A percentile compares a stretch with the other conserved stretches of the same genome.
Evolutionary conservation across 2,329 filamentous ascomycete genomes (phyloP).

Genomic region (Beauveria bassiana): DNA sequence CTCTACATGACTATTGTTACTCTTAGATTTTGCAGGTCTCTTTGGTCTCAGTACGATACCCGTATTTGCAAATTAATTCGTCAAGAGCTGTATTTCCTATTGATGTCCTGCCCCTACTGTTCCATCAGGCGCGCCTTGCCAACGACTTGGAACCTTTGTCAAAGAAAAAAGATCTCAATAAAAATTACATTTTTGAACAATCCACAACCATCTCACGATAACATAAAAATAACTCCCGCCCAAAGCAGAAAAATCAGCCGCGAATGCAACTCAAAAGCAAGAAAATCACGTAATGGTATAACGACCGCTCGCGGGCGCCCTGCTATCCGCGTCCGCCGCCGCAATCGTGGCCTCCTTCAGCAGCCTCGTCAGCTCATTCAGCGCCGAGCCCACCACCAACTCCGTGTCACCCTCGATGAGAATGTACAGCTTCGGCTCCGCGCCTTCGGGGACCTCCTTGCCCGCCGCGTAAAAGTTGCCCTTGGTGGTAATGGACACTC

Average conservation of each 20-base stretch:
- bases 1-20: too few relatives aligned
- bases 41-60: too few relatives aligned
- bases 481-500: slow-evolving; percentile 95
- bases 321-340: slow-evolving; percentile 76
- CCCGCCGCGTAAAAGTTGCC: slow-evolving; percentile 80
- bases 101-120: too few relatives aligned
- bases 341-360: slow-evolving; percentile 86
- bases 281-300: slow-evolving; percentile 72
- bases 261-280: neutral
- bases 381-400: slow-evolving; percentile 79
- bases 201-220: neutral
- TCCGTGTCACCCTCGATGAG: slow-evolving; percentile 97
- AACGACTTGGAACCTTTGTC: too few relatives aligned
- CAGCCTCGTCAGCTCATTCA: slow-evolving; percentile 81
- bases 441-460: slow-evolving; percentile 67
- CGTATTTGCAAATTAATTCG: too few relatives aligned
- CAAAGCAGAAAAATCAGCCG: neutral
- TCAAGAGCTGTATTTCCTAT: too few relatives aligned
- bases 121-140: too few relatives aligned
- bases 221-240: neutral
- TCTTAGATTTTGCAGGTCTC: too few relatives aligned
- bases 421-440: slow-evolving; percentile 93
- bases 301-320: slow-evolving; percentile 69
- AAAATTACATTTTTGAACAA: neutral
- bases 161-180: neutral